Base-by-base conservation (phyloP, 1,284 basidiomycete species). In the Malassezia sp. region DNA sequence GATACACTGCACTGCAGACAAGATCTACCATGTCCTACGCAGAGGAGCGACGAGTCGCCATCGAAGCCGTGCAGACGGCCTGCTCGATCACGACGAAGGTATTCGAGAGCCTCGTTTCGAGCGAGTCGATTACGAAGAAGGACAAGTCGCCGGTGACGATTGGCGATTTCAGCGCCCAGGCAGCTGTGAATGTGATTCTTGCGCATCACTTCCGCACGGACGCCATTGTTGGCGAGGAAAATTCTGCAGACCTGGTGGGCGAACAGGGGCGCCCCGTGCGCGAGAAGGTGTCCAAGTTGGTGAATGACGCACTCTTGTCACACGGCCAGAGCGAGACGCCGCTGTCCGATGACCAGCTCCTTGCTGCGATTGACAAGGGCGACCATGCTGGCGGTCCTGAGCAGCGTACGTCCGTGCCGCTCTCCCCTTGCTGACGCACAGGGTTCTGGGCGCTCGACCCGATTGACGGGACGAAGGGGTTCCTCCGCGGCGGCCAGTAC, bases 131-230 rank as follows among this genome's bases (percentile, higher is more conserved):
- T 36, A 83, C 81, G 35, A 97, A 97, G 71, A 81, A 79, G 42
- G 93, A 97, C 76, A 89, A 90, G 72, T 88, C 85, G 27, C 91
- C 91, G 3, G 91, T 97, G 3, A 97, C 91, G 11, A 85, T 69
- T n/a, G 67, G 67, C 14, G 67, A 69, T 50, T 69, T 60, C 44
- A 61, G 62, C 21, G 65, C 65, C 2, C 67, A 69, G 38, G 67
- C 64, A 3, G 58, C 64, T 3, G 57, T 69, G 22, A 69, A 67
- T 49, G 51, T 56, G 15, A 53, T 69, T 12, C 50, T 69, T 2
- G 46, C 48, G 18, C 49, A 58, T 14, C 79, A 83, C 5, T 96
- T 91, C 73, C 87, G 89, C 0, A 60, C 77, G 0, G 90, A 96
- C 72, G 78, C 78, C 14, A 87, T 97, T 65, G 83, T 97, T 26